These are phyloP conservation scores for Chernovozyma sophiae-reginae DNA, from an alignment of 1,139 yeast species.

Conservation along the genomic window DNA sequence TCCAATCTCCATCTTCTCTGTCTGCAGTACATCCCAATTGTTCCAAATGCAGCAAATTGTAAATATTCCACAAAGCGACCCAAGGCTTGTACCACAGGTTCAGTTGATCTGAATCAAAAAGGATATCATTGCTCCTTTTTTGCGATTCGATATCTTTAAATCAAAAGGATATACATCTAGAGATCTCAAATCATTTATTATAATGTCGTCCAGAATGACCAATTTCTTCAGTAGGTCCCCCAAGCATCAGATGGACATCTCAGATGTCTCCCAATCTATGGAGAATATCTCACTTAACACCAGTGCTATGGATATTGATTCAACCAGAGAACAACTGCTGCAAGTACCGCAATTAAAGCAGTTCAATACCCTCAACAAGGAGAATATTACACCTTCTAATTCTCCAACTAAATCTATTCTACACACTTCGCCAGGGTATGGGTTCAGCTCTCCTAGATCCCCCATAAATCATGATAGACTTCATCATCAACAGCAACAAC, in stretches of 20 bases:
- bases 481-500: slow-evolving; percentile 4
- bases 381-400: slow-evolving; percentile 40
- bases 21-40: too few species aligned
- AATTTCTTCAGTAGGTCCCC: slow-evolving; percentile 23
- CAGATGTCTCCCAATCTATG: slow-evolving; percentile 42
- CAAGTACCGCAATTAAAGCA: slow-evolving; percentile 11
- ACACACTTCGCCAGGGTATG: slow-evolving; percentile 28
- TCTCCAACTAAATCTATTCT: slow-evolving; percentile 43
- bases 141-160: too few species aligned
- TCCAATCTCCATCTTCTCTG: too few species aligned
- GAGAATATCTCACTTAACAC: slow-evolving; percentile 40
- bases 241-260: slow-evolving; percentile 20
- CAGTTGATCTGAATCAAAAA: too few species aligned
- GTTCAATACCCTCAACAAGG: slow-evolving; percentile 30
- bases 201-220: slow-evolving; percentile 15
- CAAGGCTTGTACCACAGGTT: too few species aligned
- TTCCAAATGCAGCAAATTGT: too few species aligned
- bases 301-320: slow-evolving; percentile 39
- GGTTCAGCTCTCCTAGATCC: slow-evolving; percentile 5
- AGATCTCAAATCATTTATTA: background rate
- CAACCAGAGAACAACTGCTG: slow-evolving; percentile 20
- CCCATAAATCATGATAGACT: slow-evolving; percentile 7
- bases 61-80: too few species aligned
- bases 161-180: too few species aligned
- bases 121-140: too few species aligned